A percentile compares a stretch with the other conserved stretches of the same genome.
Conservation (phyloP, 345 rosid genomes). For the Eucalyptus fibrosa region DNA sequence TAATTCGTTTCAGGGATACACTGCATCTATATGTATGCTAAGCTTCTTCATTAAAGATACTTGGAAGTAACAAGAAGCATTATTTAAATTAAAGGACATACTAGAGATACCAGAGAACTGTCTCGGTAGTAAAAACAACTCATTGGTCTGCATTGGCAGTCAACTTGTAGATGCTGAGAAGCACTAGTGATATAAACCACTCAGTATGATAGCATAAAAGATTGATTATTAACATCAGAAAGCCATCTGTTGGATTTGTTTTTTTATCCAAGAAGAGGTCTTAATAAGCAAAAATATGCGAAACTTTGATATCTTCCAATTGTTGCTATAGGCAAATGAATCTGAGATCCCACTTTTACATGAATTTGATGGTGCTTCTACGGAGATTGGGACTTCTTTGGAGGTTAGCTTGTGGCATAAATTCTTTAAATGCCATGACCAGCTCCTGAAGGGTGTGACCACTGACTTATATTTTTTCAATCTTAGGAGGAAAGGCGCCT, state of each 20-base stretch:
- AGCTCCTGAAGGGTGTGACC: background rate
- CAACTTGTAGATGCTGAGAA: background rate
- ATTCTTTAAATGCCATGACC: background rate
- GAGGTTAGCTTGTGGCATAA: conserved; percentile 38
- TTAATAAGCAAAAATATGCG: background rate
- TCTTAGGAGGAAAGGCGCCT: conserved; percentile 86
- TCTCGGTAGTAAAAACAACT: background rate
- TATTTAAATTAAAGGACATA: background rate
- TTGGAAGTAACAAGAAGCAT: background rate
- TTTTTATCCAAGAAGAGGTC: background rate
- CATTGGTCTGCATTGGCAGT: background rate
- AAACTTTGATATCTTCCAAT: background rate
- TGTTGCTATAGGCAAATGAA: conserved; percentile 66
- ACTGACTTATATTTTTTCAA: background rate
- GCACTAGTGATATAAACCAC: background rate
- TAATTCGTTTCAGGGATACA: background rate
- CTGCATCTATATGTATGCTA: background rate
- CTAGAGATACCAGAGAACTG: background rate
- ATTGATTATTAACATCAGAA: background rate
- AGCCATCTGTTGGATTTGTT: background rate
- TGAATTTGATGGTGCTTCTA: conserved; percentile 39
- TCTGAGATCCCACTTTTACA: conserved; percentile 83
- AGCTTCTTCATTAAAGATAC: background rate
- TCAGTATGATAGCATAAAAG: background rate
- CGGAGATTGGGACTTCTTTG: conserved; percentile 41